Percentiles rank a stretch among this genome's conserved stretches.
Conservation (phyloP, 768 basidiomycete genomes). For the Leccinum subtestaceum region DNA sequence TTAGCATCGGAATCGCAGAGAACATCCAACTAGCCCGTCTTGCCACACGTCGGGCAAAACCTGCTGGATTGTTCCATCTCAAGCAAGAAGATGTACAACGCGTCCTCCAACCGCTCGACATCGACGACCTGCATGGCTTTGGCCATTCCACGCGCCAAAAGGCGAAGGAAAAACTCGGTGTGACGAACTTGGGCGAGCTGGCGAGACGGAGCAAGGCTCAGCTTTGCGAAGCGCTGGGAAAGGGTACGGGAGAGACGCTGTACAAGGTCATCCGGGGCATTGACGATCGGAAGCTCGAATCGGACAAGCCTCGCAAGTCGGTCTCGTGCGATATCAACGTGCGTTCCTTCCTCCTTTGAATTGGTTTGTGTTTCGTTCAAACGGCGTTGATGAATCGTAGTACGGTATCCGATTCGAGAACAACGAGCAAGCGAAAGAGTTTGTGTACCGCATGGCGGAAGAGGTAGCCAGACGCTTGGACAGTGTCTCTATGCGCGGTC, state of each 20-base stretch:
- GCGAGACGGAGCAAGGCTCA: constrained; percentile 56
- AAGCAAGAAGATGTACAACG: constrained; percentile 45
- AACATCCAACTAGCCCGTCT: constrained; percentile 93
- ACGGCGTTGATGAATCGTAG: constrained; percentile 38
- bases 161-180: constrained; percentile 75
- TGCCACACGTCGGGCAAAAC: constrained; percentile 89
- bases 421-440: constrained; percentile 75
- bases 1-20: constrained; percentile 87
- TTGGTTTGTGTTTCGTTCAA: not conserved
- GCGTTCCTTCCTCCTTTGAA: constrained; percentile 31
- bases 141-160: constrained; percentile 75
- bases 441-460: constrained; percentile 70
- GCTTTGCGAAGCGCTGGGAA: constrained; percentile 75
- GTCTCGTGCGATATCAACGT: constrained; percentile 96
- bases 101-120: constrained; percentile 65
- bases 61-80: constrained; percentile 83
- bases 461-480: constrained; percentile 76
- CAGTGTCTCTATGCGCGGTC: constrained; percentile 64
- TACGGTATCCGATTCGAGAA: constrained; percentile 94
- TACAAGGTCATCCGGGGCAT: constrained; percentile 83
- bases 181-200: constrained; percentile 67
- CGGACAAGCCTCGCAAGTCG: constrained; percentile 82
- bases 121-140: constrained; percentile 85
- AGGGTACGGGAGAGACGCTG: constrained; percentile 77
- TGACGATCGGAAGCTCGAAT: constrained; percentile 76